Conservation (phyloP, 1,284 basidiomycete species). For the Ganoderma multipileum region DNA sequence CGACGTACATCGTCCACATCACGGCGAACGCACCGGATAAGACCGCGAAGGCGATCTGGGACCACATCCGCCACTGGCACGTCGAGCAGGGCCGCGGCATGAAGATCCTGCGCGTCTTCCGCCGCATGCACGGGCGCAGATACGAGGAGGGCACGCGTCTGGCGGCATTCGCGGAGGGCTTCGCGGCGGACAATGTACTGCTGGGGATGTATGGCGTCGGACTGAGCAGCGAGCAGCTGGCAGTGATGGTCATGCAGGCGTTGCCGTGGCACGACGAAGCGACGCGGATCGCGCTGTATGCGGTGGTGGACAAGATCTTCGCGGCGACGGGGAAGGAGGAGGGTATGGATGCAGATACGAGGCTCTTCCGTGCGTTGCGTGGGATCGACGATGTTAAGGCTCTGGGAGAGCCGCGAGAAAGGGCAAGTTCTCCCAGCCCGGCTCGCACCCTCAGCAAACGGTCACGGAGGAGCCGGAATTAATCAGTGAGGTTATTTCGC, state of each 20-base stretch:
- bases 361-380: neutral
- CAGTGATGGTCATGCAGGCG: conserved; percentile 4
- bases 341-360: neutral
- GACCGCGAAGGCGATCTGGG: conserved; percentile 18
- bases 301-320: conserved; percentile 5
- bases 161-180: conserved; percentile 4
- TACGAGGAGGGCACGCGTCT: conserved; percentile 11
- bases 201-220: conserved; percentile 6
- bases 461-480: neutral
- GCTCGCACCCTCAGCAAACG: neutral
- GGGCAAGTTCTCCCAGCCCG: neutral
- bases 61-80: conserved; percentile 8
- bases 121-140: conserved; percentile 8
- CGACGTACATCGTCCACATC: neutral
- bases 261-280: conserved; percentile 7
- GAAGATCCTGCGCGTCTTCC: conserved; percentile 4
- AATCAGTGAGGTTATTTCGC: neutral
- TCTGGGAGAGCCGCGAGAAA: neutral
- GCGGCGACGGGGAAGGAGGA: neutral
- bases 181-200: conserved; percentile 2
- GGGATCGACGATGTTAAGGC: conserved; percentile 6
- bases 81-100: neutral
- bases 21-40: neutral
- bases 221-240: conserved; percentile 2
- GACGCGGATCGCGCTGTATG: neutral